phyloP scores from a whole-genome alignment of 163 green algal species.

The Chlamydomonas reinhardtii region DNA sequence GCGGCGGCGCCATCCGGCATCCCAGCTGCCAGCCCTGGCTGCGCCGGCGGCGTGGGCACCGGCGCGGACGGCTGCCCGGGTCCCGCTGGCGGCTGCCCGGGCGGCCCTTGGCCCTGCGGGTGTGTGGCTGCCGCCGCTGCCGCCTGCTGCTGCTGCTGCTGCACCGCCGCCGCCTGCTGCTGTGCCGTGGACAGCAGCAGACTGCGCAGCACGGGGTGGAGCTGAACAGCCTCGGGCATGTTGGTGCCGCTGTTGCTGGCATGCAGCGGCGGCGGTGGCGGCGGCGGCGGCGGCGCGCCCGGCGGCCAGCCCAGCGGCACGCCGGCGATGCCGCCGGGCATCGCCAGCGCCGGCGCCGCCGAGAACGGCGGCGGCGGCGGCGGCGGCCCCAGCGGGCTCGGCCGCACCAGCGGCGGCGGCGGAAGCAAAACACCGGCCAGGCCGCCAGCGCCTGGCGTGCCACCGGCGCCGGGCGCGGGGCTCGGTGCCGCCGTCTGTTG shows the following conservation, averaged over 20 bases:
- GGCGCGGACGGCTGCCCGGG: not conserved
- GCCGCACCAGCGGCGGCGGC: slow-evolving; percentile 18
- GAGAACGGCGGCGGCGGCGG: slow-evolving; percentile 22
- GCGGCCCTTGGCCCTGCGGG: not conserved
- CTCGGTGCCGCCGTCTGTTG: not conserved
- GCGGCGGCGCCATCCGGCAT: no score
- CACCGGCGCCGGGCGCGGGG: not conserved
- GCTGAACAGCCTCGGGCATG: not conserved
- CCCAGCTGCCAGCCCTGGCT: no score
- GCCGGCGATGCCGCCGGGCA: not conserved
- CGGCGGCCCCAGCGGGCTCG: not conserved
- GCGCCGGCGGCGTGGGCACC: no score
- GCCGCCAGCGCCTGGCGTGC: no score
- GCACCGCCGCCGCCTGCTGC: not conserved
- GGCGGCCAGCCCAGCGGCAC: slow-evolving; percentile 5
- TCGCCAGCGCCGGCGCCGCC: slow-evolving; percentile 24
- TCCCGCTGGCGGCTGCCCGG: not conserved
- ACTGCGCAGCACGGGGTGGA: slow-evolving; percentile 18
- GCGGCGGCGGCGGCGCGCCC: slow-evolving; percentile 6
- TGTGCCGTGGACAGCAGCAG: slow-evolving; percentile 4
- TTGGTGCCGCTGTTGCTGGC: not conserved
- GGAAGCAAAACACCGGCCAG: not conserved
- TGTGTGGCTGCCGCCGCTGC: no score
- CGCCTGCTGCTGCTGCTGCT: not conserved
- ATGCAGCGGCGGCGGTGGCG: not conserved